Base-by-base conservation (phyloP, 768 basidiomycete species). In the Podaxis mareebaensis region DNA sequence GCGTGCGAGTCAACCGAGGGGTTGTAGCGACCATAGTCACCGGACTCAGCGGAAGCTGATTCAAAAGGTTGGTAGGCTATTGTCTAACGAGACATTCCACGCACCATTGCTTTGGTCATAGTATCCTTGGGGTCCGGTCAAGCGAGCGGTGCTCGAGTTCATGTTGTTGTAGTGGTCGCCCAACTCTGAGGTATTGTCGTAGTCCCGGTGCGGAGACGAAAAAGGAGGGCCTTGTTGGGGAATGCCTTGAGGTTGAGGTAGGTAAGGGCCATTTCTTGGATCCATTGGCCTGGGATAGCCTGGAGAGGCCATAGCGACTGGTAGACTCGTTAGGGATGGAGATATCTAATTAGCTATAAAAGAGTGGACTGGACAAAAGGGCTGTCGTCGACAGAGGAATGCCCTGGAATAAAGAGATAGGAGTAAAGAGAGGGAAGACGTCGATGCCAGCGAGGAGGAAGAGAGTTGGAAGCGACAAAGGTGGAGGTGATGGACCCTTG, bases 1-100 rank as follows among this genome's bases (percentile, higher is more conserved):
- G 79, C 78, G 72, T 88, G 86, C 15, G 87, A 89, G 71, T 81
- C 80, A 67, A 87, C 77, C 55, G 87, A 88, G 20, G 84, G 79
- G 48, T 81, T 75, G 67, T 88, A 87, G 40, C 79, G 82, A 66
- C 78, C 78, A 36, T 77, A 70, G 58, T 75, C 76, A 58, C 70
- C 68, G 64, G 69, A 71, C 53, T 74, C 69, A 64, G 69, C 66
- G 71, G 52, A 53, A 40, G 36, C 11, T 49, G 40, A 52, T 60
- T 57, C 38, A 64, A 60, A 36, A 42, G 33, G 20, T 26, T 20
- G 17, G 49, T 61, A 66, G 54, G 42, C 57, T 49, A 51, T 46
- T 24, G 51, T 1, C 28, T 58, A 38, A 56, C 15, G 38, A 33
- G 46, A 63, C 63, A 17, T 33, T 30, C 3, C 20, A 57, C 61